phyloP scores from a whole-genome alignment of 2,329 filamentous ascomycete genomes.

The Aspergillus candidus region DNA sequence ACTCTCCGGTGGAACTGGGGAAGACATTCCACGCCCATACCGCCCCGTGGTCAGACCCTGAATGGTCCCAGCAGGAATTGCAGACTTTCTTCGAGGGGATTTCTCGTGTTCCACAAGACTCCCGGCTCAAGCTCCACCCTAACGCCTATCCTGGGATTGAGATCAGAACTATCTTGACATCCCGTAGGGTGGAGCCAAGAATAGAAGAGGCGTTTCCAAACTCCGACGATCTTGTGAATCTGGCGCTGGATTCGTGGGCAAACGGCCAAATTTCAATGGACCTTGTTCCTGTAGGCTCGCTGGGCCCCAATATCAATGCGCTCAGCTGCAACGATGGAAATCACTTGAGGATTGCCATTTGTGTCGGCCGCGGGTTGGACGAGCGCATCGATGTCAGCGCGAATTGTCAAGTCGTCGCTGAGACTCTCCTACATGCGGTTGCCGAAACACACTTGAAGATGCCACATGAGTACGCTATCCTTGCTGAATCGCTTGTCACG shows the following conservation, averaged over 20 bases:
- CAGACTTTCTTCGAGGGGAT: conserved; percentile 42
- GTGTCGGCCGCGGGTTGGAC: conserved; percentile 26
- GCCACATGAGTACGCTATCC: conserved; percentile 32
- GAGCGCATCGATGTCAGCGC: conserved; percentile 28
- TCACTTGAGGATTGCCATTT: conserved; percentile 26
- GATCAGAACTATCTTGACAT: conserved; percentile 38
- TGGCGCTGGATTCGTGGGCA: conserved; percentile 30
- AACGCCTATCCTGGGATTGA: conserved; percentile 40
- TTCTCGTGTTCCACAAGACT: conserved; percentile 35
- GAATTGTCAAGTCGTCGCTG: conserved; percentile 35
- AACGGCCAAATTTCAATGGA: conserved; percentile 27
- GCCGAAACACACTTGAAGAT: conserved; percentile 30
- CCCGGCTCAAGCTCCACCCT: conserved; percentile 39
- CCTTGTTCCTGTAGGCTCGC: conserved; percentile 27
- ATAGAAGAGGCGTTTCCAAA: conserved; percentile 43
- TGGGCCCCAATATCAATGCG: conserved; percentile 32
- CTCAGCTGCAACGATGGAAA: conserved; percentile 26
- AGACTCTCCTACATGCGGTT: conserved; percentile 34
- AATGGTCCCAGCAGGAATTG: conserved; percentile 49
- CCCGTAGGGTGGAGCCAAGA: conserved; percentile 31
- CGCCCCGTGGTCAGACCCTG: conserved; percentile 38
- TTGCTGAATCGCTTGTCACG: conserved; percentile 30
- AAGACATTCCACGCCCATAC: conserved; percentile 41
- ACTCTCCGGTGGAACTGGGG: conserved; percentile 28
- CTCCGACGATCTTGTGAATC: conserved; percentile 28